Evolutionary conservation across 495 filamentous ascomycete species (phyloP).

Genomic region (Trichoderma asperelloides): DNA sequence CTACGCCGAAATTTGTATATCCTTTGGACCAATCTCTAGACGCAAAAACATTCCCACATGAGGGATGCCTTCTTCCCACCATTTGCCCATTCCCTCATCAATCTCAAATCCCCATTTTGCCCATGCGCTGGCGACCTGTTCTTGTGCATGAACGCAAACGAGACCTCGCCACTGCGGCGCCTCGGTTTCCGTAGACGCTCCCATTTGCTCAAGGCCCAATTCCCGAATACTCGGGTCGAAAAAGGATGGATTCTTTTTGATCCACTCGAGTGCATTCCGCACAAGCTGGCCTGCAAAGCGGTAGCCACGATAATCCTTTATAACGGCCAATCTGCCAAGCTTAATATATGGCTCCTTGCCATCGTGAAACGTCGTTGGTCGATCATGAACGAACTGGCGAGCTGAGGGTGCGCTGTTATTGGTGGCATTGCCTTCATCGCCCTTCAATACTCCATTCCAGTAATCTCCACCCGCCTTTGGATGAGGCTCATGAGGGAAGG

Average conservation of each 20-base stretch:
- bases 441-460: conserved; percentile 22
- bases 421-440: conserved; percentile 13
- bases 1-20: background rate
- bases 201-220: conserved; percentile 33
- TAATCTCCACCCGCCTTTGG: conserved; percentile 36
- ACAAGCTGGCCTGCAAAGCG: conserved; percentile 57
- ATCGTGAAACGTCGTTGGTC: conserved; percentile 40
- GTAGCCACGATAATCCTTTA: conserved; percentile 50
- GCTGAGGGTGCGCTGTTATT: conserved; percentile 10
- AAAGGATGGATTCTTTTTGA: conserved; percentile 40
- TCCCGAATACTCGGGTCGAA: conserved; percentile 40
- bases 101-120: conserved; percentile 55
- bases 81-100: conserved; percentile 63
- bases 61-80: conserved; percentile 76
- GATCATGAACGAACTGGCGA: conserved; percentile 24
- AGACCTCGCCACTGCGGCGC: conserved; percentile 56
- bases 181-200: conserved; percentile 18
- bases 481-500: conserved; percentile 61
- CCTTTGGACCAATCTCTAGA: conserved; percentile 17
- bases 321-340: conserved; percentile 64
- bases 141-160: conserved; percentile 67
- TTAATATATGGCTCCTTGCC: conserved; percentile 65
- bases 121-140: conserved; percentile 51
- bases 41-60: conserved; percentile 72
- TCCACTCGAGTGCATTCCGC: conserved; percentile 53